Evolutionary conservation across 306 rosid genomes (phyloP), one percentile per base, ranked within the genome.

Genomic region (Elaeagnus macrophylla): DNA sequence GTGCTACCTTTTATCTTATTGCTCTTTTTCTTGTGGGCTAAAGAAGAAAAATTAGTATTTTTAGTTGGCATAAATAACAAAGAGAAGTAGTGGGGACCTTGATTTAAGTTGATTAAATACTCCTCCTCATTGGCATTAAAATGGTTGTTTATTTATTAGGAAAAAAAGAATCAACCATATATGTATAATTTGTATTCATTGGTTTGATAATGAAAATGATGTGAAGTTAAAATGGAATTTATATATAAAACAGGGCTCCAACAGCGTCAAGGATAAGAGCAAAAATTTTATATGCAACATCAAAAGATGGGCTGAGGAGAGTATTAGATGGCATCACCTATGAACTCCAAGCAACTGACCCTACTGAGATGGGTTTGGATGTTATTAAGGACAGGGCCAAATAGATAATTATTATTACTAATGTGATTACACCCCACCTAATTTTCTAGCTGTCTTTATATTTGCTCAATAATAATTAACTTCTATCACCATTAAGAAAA

Each of bases 361-460:
- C 96, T 41, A 79, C 93, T 1, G 99, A 93, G 81, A 93, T 93
- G 99, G 99, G 93, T 32, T 72, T 93, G 55, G 99, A 86, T 80
- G 67, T 93, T 60, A 81, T 81, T 37, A 67, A 69, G 66, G 83
- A 77, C 66, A 77, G 81, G 51, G 83, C 87, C 47, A 77, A 81
- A 60, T 81, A 66, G 60, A 67, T 18, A 15, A 54, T 39, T 36
- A 54, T 39, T 37, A 56, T 25, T 25, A 25, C 4, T 25, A 25
- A 25, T 25, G 2, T 25, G 32, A 25, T 25, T 25, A 25, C 32
- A 25, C 32, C 32, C 32, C 32, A 25, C 32, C 32, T 25, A 25
- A 25, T 25, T 25, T 25, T 3, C 32, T 25, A 25, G 32, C 32
- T 25, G 32, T 25, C 32, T 25, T 25, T 25, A 25, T 25, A 25